phyloP scores from a whole-genome alignment of 225 moss, liverwort and hornwort species.

The Thuidium tamariscinum region DNA sequence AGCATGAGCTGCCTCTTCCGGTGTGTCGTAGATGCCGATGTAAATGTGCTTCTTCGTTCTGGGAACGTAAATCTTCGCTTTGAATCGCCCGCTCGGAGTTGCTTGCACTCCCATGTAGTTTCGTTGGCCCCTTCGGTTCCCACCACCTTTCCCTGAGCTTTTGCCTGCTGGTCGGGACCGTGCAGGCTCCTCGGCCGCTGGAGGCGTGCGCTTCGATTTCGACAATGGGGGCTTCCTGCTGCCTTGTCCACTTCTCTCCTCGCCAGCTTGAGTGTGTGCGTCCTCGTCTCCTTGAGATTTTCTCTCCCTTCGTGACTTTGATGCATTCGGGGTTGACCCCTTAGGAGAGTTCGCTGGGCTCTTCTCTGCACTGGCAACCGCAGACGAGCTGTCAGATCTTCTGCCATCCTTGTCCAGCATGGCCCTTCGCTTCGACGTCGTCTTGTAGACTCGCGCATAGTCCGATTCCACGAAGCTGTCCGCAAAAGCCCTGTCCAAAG shows the following conservation, averaged over 20 bases:
- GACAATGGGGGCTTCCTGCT: constrained; percentile 14
- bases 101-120: constrained; percentile 87
- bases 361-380: constrained; percentile 15
- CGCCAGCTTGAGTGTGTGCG: neutral
- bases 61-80: constrained; percentile 93
- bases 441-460: constrained; percentile 94
- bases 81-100: constrained; percentile 87
- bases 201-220: neutral
- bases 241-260: constrained; percentile 5
- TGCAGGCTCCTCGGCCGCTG: neutral
- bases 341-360: constrained; percentile 3
- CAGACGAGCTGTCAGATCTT: constrained; percentile 28
- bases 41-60: constrained; percentile 93
- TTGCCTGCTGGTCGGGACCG: constrained; percentile 5
- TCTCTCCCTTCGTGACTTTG: constrained; percentile 3
- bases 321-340: neutral
- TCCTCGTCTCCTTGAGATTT: constrained; percentile 6
- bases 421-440: constrained; percentile 90
- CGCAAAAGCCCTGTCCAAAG: constrained; percentile 49
- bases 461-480: constrained; percentile 90
- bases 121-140: constrained; percentile 48
- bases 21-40: constrained; percentile 86
- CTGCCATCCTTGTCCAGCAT: constrained; percentile 79
- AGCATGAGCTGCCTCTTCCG: constrained; percentile 91
- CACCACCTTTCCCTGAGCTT: constrained; percentile 11